Evolutionary conservation across 306 rosid genomes (phyloP).

Genomic region (Inga laurina): DNA sequence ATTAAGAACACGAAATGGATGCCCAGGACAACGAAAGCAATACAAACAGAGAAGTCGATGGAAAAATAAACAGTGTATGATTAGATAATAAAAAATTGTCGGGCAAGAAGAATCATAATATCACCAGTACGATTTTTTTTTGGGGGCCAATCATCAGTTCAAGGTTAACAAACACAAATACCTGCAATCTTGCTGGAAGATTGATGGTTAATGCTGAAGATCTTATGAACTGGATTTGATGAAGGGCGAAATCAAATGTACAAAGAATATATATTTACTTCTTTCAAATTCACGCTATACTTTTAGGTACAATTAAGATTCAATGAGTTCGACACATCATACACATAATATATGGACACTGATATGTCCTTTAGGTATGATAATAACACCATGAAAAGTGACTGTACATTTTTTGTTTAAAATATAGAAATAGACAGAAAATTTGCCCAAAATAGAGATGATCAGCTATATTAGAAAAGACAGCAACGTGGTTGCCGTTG

Average conservation of each 20-base stretch:
- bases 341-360: not conserved
- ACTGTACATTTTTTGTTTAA: not conserved
- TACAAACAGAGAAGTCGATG: not conserved
- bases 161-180: not conserved
- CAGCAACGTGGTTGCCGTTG: not conserved
- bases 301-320: not conserved
- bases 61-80: not conserved
- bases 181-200: constrained; percentile 3
- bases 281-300: not conserved
- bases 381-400: not conserved
- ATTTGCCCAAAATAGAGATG: not conserved
- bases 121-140: not conserved
- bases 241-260: not conserved
- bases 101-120: not conserved
- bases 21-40: constrained; percentile 17
- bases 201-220: not conserved
- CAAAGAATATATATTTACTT: not conserved
- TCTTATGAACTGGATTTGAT: not conserved
- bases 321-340: not conserved
- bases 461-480: not conserved
- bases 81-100: not conserved
- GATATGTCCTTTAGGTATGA: not conserved
- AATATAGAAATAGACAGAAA: not conserved
- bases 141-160: not conserved
- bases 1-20: not conserved